These are phyloP conservation scores for Byssochlamys sp. DNA, from an alignment of 2,329 filamentous ascomycete genomes.

Conservation along the genomic window DNA sequence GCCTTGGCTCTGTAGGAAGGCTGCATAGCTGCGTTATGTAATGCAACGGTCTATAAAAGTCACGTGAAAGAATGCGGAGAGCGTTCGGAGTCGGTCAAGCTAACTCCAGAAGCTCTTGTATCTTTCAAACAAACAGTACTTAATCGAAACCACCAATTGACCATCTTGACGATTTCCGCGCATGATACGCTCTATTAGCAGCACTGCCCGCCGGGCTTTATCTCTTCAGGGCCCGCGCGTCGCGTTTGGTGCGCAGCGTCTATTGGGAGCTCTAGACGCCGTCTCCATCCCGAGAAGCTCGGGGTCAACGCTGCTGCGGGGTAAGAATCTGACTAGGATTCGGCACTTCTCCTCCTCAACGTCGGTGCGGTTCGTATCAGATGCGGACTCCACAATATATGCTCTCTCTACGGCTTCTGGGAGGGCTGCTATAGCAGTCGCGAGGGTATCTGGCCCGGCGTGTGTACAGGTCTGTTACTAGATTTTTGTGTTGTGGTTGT, in stretches of 20 bases:
- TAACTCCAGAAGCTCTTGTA: neutral
- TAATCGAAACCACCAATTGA: neutral
- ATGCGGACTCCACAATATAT: slow-evolving; percentile 61
- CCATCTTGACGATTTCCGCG: neutral
- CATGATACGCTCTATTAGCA: neutral
- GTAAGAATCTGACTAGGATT: neutral
- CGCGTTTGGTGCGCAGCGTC: neutral
- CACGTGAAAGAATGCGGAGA: neutral
- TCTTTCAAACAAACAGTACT: neutral
- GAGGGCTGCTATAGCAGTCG: slow-evolving; percentile 78
- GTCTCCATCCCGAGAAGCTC: neutral
- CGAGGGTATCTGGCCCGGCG: slow-evolving; percentile 73
- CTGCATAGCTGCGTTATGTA: neutral
- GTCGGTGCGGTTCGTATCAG: slow-evolving; percentile 11
- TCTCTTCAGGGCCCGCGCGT: neutral
- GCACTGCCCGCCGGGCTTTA: neutral
- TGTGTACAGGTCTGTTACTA: slow-evolving; percentile 52
- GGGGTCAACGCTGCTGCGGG: neutral
- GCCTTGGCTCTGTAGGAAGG: no score
- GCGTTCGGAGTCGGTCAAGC: neutral
- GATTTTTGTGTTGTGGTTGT: neutral
- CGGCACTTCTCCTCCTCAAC: slow-evolving; percentile 17
- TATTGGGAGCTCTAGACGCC: neutral
- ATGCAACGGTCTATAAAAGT: neutral
- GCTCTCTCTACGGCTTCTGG: slow-evolving; percentile 81